A percentile compares a stretch with the other conserved stretches of the same genome.
Evolutionary conservation across 768 basidiomycete species (phyloP).

Genomic region (Podaxis sp.): DNA sequence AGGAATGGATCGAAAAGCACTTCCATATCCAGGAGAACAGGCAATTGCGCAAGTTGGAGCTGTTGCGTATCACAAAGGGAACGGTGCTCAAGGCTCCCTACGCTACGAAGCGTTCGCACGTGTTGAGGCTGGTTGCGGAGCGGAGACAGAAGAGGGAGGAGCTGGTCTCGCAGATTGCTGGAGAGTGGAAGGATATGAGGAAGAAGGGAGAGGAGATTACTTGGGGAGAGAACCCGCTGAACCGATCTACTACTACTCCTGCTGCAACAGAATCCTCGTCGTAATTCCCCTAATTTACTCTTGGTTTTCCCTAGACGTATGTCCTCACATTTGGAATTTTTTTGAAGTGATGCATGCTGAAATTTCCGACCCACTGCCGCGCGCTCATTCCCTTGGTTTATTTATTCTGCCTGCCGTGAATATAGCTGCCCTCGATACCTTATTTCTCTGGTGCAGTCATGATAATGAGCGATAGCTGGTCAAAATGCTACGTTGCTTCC

Average conservation of each 20-base stretch:
- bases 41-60: slow-evolving; percentile 35
- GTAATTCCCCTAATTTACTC: slow-evolving; percentile 1
- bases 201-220: slow-evolving; percentile 27
- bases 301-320: background rate
- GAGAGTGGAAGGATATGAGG: slow-evolving; percentile 36
- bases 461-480: no score
- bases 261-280: slow-evolving; percentile 6
- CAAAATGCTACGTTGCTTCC: no score
- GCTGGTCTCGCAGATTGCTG: slow-evolving; percentile 34
- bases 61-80: slow-evolving; percentile 38
- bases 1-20: slow-evolving; percentile 62
- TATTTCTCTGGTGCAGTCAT: no score
- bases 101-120: slow-evolving; percentile 45
- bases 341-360: background rate
- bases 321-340: background rate
- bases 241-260: background rate
- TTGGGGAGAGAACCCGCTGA: slow-evolving; percentile 17
- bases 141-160: slow-evolving; percentile 40
- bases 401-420: no score
- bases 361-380: background rate
- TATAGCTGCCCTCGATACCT: no score
- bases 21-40: slow-evolving; percentile 49
- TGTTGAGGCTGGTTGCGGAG: slow-evolving; percentile 42
- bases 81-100: slow-evolving; percentile 39
- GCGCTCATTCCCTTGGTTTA: no score